These are phyloP conservation scores for Stramenopiles sp. DNA, from an alignment of 352 stramenopile species.

Conservation along the genomic window DNA sequence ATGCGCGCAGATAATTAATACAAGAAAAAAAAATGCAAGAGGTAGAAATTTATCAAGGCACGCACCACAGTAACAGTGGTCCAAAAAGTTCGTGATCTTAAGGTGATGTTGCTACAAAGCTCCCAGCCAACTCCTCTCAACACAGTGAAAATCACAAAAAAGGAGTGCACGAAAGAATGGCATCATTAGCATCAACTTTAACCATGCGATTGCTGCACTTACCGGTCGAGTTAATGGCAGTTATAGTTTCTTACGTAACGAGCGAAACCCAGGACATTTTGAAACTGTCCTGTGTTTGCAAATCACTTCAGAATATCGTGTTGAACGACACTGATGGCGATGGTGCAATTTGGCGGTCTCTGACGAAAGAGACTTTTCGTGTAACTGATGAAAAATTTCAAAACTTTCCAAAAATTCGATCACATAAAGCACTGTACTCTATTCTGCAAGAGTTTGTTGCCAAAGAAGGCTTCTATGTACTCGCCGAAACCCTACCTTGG, in stretches of 20 bases:
- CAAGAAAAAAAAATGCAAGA: too few species aligned
- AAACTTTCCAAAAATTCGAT: not conserved
- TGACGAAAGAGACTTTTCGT: not conserved
- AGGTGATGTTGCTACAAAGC: too few species aligned
- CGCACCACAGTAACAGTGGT: too few species aligned
- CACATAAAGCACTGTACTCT: not conserved
- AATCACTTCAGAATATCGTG: not conserved
- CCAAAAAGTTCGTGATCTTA: too few species aligned
- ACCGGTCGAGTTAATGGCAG: not conserved
- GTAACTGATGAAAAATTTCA: not conserved
- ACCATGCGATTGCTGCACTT: not conserved
- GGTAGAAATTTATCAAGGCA: too few species aligned
- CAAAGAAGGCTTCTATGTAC: not conserved
- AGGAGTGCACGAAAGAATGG: too few species aligned
- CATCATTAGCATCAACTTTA: not conserved
- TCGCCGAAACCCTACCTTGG: not conserved
- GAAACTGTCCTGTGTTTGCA: not conserved
- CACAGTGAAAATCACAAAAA: too few species aligned
- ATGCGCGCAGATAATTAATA: too few species aligned
- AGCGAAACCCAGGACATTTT: not conserved
- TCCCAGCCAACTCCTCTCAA: too few species aligned
- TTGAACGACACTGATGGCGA: not conserved
- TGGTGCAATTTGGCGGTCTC: not conserved
- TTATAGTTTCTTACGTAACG: not conserved
- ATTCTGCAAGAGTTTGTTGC: not conserved